Conservation (phyloP, 1,139 yeast genomes). For the Zygoascus hellenicus region DNA sequence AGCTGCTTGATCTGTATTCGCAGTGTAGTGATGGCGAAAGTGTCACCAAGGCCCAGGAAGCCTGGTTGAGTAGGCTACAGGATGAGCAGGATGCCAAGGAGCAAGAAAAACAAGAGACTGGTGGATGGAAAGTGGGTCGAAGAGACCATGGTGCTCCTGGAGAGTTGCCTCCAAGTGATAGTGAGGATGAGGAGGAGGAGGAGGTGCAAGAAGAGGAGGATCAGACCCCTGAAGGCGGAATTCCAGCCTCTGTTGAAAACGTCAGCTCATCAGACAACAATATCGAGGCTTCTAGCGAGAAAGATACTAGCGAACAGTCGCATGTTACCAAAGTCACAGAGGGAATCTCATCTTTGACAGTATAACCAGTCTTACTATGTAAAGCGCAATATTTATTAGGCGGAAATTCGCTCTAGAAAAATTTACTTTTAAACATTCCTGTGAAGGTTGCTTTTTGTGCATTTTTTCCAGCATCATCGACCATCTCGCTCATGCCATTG, state of each 20-base stretch:
- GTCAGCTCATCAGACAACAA: neutral
- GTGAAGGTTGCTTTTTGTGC: slow-evolving; percentile 29
- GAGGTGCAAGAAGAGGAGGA: slow-evolving; percentile 23
- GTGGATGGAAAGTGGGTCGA: slow-evolving; percentile 76
- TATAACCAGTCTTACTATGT: too few species aligned
- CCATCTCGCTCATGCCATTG: slow-evolving; percentile 27
- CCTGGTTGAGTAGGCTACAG: slow-evolving; percentile 66
- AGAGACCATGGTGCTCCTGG: slow-evolving; percentile 48
- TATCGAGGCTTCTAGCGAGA: too few species aligned
- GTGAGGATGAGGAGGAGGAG: slow-evolving; percentile 27
- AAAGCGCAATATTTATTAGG: neutral
- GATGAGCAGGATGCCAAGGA: slow-evolving; percentile 59
- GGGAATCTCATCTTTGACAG: too few species aligned
- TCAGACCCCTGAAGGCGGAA: neutral
- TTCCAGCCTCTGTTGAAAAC: neutral
- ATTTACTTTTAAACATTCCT: slow-evolving; percentile 29
- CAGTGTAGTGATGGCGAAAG: slow-evolving; percentile 77
- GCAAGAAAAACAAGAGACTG: slow-evolving; percentile 46
- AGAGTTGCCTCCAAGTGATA: slow-evolving; percentile 30
- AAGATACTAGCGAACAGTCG: too few species aligned
- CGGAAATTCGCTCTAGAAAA: slow-evolving; percentile 18
- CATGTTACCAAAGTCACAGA: too few species aligned
- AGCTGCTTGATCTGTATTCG: slow-evolving; percentile 66
- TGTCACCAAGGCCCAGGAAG: slow-evolving; percentile 65
- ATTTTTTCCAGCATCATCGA: slow-evolving; percentile 26